Conservation (phyloP, 1,284 basidiomycete genomes). For the Volvariella volvacea region DNA sequence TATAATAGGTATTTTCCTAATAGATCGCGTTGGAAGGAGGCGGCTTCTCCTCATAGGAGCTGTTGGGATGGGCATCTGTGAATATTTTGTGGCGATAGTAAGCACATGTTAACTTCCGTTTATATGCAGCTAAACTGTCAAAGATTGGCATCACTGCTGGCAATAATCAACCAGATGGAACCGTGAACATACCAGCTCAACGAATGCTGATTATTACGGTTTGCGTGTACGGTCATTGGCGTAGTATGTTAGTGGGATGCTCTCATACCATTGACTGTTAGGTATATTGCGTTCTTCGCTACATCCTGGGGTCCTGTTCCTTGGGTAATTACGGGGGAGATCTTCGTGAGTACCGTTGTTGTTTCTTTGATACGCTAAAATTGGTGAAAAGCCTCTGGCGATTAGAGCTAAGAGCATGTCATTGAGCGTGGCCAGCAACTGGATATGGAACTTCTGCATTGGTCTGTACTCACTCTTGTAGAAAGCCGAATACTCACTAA, state of each 20-base stretch:
- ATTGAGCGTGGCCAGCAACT: constrained; percentile 58
- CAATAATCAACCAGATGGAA: constrained; percentile 15
- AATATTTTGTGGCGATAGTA: no score
- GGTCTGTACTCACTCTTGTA: constrained; percentile 12
- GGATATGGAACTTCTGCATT: constrained; percentile 55
- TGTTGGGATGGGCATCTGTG: constrained; percentile 21
- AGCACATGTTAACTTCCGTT: no score
- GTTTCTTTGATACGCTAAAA: not conserved
- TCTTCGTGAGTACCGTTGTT: constrained; percentile 27
- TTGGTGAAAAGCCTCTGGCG: constrained; percentile 31
- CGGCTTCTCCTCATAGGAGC: constrained; percentile 61
- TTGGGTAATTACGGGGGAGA: constrained; percentile 62
- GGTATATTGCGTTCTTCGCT: constrained; percentile 53
- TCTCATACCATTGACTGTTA: constrained; percentile 1
- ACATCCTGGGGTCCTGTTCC: constrained; percentile 63
- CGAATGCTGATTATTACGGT: constrained; percentile 52
- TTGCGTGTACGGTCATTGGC: constrained; percentile 33
- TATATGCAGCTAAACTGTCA: constrained; percentile 19
- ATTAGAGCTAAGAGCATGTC: constrained; percentile 66
- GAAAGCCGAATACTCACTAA: not conserved
- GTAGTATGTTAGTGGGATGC: not conserved
- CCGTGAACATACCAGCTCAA: constrained; percentile 30
- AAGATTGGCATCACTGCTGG: constrained; percentile 21
- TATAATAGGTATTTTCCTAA: constrained; percentile 44
- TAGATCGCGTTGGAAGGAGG: constrained; percentile 52